Evolutionary conservation across 202 grass and related monocot species (phyloP), one percentile per base, ranked within the genome.

Genomic region (Carex arenaria): DNA sequence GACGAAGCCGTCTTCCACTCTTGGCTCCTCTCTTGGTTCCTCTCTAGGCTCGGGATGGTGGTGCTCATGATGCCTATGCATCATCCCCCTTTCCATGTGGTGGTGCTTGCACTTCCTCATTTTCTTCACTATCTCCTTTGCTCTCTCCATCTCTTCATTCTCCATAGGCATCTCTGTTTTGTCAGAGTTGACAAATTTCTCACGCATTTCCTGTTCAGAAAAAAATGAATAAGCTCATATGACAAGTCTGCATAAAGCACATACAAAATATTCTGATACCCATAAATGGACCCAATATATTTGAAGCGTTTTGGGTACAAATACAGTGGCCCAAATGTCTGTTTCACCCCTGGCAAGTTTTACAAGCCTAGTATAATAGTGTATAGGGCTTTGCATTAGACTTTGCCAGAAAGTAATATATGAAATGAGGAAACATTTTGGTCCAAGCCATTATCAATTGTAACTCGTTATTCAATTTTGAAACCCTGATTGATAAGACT

Each of bases 41-140:
- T 87, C 73, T 30, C 78, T 56, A 0, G 83, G 64, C 9, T 61
- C 36, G 19, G 45, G 45, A 11, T 53, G 49, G 0, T 83, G 55
- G 56, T 74, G 84, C 20, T 76, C 86, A 63, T 87, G 89, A 45
- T 45, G 72, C 10, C 3, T 83, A 60, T 10, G 51, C 56, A 84
- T 84, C 66, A 85, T 85, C 55, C 22, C 61, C 55, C 34, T 78
- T 19, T 62, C 72, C 67, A 62, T 72, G 65, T 82, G 36, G 75
- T 65, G 82, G 67, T 89, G 65, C 79, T 81, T 88, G 70, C 83
- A 86, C 7, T 78, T 2, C 75, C 84, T 85, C 87, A 85, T 84
- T 61, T 49, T 59, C 85, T 66, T 89, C 83, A 85, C 77, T 13
- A 31, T 56, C 84, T 10, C 85, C 79, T 19, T 82, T 6, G 11